Evolutionary conservation across 2,329 filamentous ascomycete genomes (phyloP).

Genomic region (Diaporthe sp.): DNA sequence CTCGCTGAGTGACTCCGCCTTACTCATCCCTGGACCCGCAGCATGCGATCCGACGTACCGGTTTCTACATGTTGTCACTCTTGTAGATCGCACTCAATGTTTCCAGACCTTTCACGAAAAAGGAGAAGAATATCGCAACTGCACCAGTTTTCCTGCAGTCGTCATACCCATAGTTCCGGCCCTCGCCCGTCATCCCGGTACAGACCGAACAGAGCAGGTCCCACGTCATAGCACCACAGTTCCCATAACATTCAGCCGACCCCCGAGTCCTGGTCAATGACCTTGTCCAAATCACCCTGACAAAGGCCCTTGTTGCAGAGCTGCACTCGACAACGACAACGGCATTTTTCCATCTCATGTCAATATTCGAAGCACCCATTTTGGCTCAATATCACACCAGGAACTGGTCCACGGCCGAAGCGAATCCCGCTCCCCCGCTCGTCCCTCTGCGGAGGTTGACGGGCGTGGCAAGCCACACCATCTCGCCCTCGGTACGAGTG

Average conservation of each 20-base stretch:
- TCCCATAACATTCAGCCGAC: not conserved
- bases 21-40: slow-evolving; percentile 5
- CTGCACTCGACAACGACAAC: slow-evolving; percentile 11
- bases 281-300: not conserved
- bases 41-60: slow-evolving; percentile 16
- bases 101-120: not conserved
- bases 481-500: slow-evolving; percentile 34
- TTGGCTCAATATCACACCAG: not conserved
- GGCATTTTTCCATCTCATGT: not conserved
- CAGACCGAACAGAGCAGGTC: not conserved
- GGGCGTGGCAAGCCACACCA: slow-evolving; percentile 55
- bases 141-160: slow-evolving; percentile 20
- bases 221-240: slow-evolving; percentile 29
- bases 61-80: slow-evolving; percentile 2
- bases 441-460: slow-evolving; percentile 69
- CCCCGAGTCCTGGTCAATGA: slow-evolving; percentile 1
- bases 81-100: slow-evolving; percentile 29
- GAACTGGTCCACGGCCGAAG: slow-evolving; percentile 40
- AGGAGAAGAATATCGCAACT: slow-evolving; percentile 20
- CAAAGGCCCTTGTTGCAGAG: slow-evolving; percentile 6
- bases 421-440: slow-evolving; percentile 59
- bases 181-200: not conserved
- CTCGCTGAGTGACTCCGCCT: not conserved
- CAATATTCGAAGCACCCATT: not conserved
- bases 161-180: not conserved